Conservation (phyloP, 2,329 filamentous ascomycete genomes). For the Phialophora verrucosa region DNA sequence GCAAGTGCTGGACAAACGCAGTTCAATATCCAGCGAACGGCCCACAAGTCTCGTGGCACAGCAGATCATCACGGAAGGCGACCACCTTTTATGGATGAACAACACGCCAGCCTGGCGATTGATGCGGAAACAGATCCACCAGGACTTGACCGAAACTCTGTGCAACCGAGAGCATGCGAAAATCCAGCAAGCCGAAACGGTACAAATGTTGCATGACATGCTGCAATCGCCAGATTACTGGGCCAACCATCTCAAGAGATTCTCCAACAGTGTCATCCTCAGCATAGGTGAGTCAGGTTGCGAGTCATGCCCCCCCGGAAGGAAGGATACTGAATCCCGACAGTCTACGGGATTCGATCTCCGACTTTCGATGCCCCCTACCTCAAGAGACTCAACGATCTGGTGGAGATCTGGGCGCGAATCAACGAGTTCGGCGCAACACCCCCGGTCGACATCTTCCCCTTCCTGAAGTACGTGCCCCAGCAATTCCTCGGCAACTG, state of each 20-base stretch:
- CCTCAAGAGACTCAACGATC: conserved; percentile 26
- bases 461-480: conserved; percentile 52
- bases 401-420: conserved; percentile 29
- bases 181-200: conserved; percentile 35
- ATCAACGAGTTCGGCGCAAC: conserved; percentile 48
- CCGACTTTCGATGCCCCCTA: conserved; percentile 24
- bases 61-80: conserved; percentile 31
- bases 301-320: not conserved
- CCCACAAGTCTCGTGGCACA: conserved; percentile 40
- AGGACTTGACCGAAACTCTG: conserved; percentile 53
- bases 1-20: conserved; percentile 54
- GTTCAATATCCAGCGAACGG: conserved; percentile 51
- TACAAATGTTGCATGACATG: conserved; percentile 34
- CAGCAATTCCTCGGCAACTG: conserved; percentile 50
- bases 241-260: conserved; percentile 34
- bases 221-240: conserved; percentile 25
- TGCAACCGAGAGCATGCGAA: conserved; percentile 44
- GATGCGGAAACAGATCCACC: conserved; percentile 51
- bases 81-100: conserved; percentile 33
- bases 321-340: not conserved
- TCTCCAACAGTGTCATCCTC: conserved; percentile 50
- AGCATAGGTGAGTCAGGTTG: conserved; percentile 40
- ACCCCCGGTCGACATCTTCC: conserved; percentile 57
- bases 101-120: conserved; percentile 32
- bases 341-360: conserved; percentile 48